Evolutionary conservation across 306 rosid genomes (phyloP).

Genomic region (Trifolium subterraneum): DNA sequence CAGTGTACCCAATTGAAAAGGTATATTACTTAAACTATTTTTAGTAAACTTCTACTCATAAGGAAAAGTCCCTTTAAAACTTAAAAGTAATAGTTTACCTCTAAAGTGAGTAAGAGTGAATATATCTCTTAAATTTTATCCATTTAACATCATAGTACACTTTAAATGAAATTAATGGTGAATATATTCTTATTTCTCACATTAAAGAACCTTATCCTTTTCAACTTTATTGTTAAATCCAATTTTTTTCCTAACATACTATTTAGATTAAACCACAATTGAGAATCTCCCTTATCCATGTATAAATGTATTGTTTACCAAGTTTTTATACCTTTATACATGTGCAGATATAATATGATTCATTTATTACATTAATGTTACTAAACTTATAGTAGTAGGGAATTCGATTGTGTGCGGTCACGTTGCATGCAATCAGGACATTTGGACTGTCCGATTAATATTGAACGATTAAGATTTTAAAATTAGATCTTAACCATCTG

Average conservation of each 20-base stretch:
- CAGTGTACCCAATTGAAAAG: constrained; percentile 95
- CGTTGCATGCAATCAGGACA: too few relatives aligned
- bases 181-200: constrained; percentile 11
- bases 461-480: too few relatives aligned
- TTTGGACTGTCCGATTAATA: too few relatives aligned
- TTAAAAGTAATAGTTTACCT: neutral
- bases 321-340: constrained; percentile 16
- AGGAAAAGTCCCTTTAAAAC: neutral
- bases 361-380: constrained; percentile 9
- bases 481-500: too few relatives aligned
- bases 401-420: too few relatives aligned
- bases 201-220: constrained; percentile 13
- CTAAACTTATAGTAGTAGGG: too few relatives aligned
- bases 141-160: constrained; percentile 3
- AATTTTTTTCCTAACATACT: neutral
- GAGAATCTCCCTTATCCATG: constrained; percentile 14
- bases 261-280: neutral
- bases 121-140: constrained; percentile 9
- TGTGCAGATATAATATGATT: neutral
- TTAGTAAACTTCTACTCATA: constrained; percentile 8
- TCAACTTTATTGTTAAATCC: neutral
- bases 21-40: constrained; percentile 39
- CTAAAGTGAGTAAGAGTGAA: constrained; percentile 6
- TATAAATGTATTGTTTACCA: constrained; percentile 20
- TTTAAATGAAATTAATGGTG: neutral